A percentile compares a stretch with the other conserved stretches of the same genome.
Evolutionary conservation across 2,329 filamentous ascomycete species (phyloP).

Genomic region (Aspergillus floridensis): DNA sequence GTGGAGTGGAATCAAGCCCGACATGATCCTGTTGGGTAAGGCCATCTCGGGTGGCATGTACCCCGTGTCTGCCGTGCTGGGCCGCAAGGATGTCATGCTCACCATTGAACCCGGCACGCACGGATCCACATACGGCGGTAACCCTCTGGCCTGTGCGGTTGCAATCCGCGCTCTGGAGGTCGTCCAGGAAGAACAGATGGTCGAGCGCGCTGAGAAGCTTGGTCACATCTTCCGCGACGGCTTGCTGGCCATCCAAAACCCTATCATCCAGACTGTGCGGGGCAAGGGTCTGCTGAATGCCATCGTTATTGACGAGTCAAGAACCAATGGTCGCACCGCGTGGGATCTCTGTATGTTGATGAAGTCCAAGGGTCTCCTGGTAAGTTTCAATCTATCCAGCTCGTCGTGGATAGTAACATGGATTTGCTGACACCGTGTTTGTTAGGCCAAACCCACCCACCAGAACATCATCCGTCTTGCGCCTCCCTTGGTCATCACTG

Average conservation of each 20-base stretch:
- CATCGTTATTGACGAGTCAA: conserved; percentile 88
- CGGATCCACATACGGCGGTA: conserved; percentile 97
- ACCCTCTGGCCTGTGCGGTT: conserved; percentile 91
- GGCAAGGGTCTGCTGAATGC: conserved; percentile 95
- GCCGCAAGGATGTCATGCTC: conserved; percentile 87
- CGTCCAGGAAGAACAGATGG: conserved; percentile 85
- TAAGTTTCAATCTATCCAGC: conserved; percentile 47
- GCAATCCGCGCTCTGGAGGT: conserved; percentile 94
- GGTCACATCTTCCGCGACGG: conserved; percentile 82
- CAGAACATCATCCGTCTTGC: conserved; percentile 97
- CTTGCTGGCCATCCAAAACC: conserved; percentile 69
- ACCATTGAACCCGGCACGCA: conserved; percentile 95
- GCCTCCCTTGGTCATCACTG: conserved; percentile 91
- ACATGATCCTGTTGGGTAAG: conserved; percentile 92
- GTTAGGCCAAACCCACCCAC: conserved; percentile 93
- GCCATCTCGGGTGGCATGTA: conserved; percentile 98
- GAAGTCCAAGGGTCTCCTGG: conserved; percentile 91
- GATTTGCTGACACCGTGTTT: not conserved
- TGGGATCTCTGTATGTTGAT: conserved; percentile 96
- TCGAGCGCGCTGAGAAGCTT: conserved; percentile 74
- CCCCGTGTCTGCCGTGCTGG: conserved; percentile 91
- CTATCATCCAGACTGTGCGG: conserved; percentile 77
- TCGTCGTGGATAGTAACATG: not conserved
- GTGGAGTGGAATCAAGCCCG: conserved; percentile 93
- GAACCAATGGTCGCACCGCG: conserved; percentile 79